Conservation (phyloP, 1,139 yeast genomes). For the Taphrina pruni region DNA sequence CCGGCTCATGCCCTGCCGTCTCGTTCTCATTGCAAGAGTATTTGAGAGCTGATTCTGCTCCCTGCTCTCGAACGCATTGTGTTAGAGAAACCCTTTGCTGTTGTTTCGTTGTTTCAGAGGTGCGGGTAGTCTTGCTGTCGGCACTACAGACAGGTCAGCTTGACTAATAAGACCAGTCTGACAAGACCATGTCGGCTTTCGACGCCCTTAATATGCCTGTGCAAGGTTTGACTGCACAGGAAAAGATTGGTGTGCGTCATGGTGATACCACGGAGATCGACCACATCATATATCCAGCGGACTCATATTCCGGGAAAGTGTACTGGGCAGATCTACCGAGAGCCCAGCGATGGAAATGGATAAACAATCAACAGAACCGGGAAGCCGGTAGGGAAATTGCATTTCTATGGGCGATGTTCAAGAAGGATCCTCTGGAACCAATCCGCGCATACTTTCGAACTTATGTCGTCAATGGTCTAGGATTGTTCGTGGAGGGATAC, state of each 20-base stretch:
- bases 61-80: no score
- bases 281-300: constrained; percentile 36
- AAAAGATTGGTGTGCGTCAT: constrained; percentile 15
- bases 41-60: no score
- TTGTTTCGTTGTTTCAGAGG: no score
- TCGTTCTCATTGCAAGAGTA: no score
- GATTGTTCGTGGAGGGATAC: constrained; percentile 53
- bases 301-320: constrained; percentile 49
- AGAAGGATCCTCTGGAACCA: constrained; percentile 52
- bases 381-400: constrained; percentile 50
- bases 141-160: no score
- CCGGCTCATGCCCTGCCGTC: not conserved
- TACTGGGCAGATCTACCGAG: constrained; percentile 55
- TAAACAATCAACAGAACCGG: constrained; percentile 48
- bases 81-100: not conserved
- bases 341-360: constrained; percentile 49
- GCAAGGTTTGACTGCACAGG: constrained; percentile 14
- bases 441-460: constrained; percentile 52
- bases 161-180: no score
- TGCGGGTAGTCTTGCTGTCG: no score
- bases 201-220: not conserved
- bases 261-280: constrained; percentile 31
- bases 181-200: constrained; percentile 8
- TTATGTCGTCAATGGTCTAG: constrained; percentile 53
- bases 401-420: constrained; percentile 49